Evolutionary conservation across 2,329 filamentous ascomycete genomes (phyloP).

Genomic region (Chaetomium globosum): DNA sequence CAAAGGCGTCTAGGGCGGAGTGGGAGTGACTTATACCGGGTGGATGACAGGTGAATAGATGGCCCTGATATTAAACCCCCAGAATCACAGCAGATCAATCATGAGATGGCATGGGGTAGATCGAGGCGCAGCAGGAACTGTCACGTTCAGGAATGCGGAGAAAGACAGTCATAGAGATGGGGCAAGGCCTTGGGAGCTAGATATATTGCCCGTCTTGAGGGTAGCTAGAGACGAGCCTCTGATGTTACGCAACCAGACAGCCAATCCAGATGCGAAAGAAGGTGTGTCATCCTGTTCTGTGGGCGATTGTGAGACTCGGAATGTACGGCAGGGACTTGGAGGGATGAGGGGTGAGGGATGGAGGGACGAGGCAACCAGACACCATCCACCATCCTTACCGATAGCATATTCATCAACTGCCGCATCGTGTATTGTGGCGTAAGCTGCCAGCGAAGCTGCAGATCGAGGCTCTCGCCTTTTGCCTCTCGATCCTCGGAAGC

Average conservation of each 20-base stretch:
- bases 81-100: background rate
- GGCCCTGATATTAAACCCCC: background rate
- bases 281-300: background rate
- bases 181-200: slow-evolving; percentile 8
- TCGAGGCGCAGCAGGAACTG: slow-evolving; percentile 15
- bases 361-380: slow-evolving; percentile 9
- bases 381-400: background rate
- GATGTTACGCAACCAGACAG: slow-evolving; percentile 1
- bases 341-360: no score
- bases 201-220: slow-evolving; percentile 14
- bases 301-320: background rate
- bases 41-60: background rate
- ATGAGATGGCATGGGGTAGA: background rate
- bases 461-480: background rate
- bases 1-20: background rate
- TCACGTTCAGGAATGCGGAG: background rate
- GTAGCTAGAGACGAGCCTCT: background rate
- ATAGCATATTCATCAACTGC: background rate
- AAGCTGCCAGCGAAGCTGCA: background rate
- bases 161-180: background rate
- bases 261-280: background rate
- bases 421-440: background rate
- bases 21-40: slow-evolving; percentile 12
- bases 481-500: background rate
- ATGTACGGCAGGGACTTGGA: background rate